These are phyloP conservation scores for Lachancea fermentati DNA, from an alignment of 805 yeast species.

Conservation along the genomic window DNA sequence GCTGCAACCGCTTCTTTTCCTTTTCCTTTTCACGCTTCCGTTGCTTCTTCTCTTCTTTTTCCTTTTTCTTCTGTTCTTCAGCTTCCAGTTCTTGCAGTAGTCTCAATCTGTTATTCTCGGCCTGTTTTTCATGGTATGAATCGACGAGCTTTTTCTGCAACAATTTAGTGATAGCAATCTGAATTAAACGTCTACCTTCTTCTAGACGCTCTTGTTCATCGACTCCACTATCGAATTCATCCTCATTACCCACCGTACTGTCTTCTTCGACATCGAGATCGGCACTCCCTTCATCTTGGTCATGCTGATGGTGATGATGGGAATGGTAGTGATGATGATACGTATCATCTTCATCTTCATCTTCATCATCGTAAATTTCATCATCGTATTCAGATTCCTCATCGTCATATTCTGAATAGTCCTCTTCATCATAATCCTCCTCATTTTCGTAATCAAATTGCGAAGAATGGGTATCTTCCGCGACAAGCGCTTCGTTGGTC, in stretches of 20 bases:
- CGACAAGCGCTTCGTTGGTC: constrained; percentile 5
- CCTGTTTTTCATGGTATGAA: constrained; percentile 74
- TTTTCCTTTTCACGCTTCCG: constrained; percentile 63
- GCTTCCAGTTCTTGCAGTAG: constrained; percentile 65
- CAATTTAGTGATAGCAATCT: constrained; percentile 71
- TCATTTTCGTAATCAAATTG: constrained; percentile 16
- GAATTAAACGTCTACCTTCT: constrained; percentile 76
- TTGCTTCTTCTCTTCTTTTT: constrained; percentile 59
- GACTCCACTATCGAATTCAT: constrained; percentile 33
- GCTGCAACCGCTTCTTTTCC: constrained; percentile 61
- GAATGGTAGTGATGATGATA: constrained; percentile 12
- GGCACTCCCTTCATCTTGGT: constrained; percentile 12
- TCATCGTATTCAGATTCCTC: constrained; percentile 22
- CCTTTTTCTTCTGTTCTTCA: constrained; percentile 59
- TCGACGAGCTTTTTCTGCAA: constrained; percentile 67
- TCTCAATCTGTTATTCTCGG: constrained; percentile 63
- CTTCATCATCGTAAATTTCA: constrained; percentile 20
- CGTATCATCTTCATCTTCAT: constrained; percentile 17
- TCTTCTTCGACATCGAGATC: constrained; percentile 15
- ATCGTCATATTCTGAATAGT: constrained; percentile 27
- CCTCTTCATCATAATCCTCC: constrained; percentile 21
- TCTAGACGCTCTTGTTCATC: constrained; percentile 62
- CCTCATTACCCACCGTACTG: constrained; percentile 20
- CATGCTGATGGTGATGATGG: constrained; percentile 14
- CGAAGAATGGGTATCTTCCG: constrained; percentile 3